Evolutionary conservation across 2,329 filamentous ascomycete genomes (phyloP), one percentile per base, ranked within the genome.

Genomic region (Clonostachys solani): DNA sequence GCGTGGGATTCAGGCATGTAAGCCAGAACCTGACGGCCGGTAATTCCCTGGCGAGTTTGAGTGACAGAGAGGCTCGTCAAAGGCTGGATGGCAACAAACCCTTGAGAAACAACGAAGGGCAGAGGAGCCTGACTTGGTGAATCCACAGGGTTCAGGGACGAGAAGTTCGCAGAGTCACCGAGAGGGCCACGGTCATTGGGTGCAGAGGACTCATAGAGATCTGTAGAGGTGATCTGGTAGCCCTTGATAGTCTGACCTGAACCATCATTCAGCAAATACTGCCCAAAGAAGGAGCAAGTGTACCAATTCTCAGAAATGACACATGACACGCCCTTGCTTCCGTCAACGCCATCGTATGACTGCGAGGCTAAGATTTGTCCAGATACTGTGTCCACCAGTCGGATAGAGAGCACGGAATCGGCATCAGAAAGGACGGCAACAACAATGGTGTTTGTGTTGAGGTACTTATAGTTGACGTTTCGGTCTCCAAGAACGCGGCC

Each of bases 271-370:
- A 84, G 73, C 4, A 71, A 68, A 60, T 84, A 84, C 56, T 80
- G 69, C 35, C 77, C 80, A 57, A 80, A 86, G 65, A 92, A 88
- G 8, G 89, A 87, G 71, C 95, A 97, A 7, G 85, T 79, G 60
- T 95, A 92, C 91, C 92, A 97, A 68, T 99, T 97, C 73, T 99
- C 94, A 1, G 91, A 87, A 45, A 96, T 75, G 23, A 83, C 80
- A 40, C 91, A 90, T 18, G 87, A 75, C 50, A 96, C 86, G 0
- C 85, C 78, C 60, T 91, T 86, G 43, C 69, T 73, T 2, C 80
- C 74, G 60, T 97, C 92, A 34, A 96, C 83, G 5, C 86, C 86
- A 6, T 77, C 67, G 60, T 96, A 85, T 0, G 75, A 80, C 42
- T 81, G 77, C 2, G 88, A 83, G 53, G 89, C 77, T 3, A 99